phyloP scores from a whole-genome alignment of 495 filamentous ascomycete genomes.

The Xylaria curta region DNA sequence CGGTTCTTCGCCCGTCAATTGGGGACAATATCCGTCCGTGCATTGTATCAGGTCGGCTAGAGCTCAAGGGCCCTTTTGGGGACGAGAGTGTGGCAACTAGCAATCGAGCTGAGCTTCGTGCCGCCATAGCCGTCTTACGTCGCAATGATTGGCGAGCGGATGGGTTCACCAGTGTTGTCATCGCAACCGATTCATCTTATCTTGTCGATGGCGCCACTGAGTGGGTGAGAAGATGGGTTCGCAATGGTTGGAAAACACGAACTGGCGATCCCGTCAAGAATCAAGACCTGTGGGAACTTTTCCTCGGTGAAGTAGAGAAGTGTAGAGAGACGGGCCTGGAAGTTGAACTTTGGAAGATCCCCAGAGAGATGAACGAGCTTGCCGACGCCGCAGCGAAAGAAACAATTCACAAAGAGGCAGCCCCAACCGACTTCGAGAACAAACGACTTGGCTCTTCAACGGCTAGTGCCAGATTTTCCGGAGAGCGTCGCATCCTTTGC shows the following conservation, averaged over 20 bases:
- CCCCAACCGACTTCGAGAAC: slow-evolving; percentile 11
- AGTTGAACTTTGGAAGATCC: slow-evolving; percentile 47
- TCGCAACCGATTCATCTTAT: slow-evolving; percentile 49
- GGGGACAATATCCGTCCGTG: slow-evolving; percentile 23
- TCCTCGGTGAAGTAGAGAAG: slow-evolving; percentile 29
- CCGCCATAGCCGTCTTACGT: slow-evolving; percentile 47
- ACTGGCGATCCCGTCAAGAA: slow-evolving; percentile 41
- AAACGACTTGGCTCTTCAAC: not conserved
- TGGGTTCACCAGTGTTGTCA: slow-evolving; percentile 41
- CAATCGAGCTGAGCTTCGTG: slow-evolving; percentile 52
- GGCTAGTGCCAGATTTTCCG: slow-evolving; percentile 8
- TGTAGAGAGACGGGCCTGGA: slow-evolving; percentile 32
- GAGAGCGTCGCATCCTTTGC: slow-evolving; percentile 14
- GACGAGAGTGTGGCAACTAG: slow-evolving; percentile 39
- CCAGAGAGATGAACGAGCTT: slow-evolving; percentile 37
- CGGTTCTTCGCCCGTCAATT: slow-evolving; percentile 27
- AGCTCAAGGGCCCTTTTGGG: slow-evolving; percentile 20
- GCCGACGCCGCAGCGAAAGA: slow-evolving; percentile 39
- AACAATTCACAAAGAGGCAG: slow-evolving; percentile 26
- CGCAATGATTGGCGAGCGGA: slow-evolving; percentile 37
- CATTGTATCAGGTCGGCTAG: slow-evolving; percentile 38
- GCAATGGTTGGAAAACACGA: slow-evolving; percentile 38
- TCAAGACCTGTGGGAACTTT: slow-evolving; percentile 47
- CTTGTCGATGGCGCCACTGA: slow-evolving; percentile 44
- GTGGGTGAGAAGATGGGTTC: slow-evolving; percentile 38